Base-by-base conservation (phyloP, 1,284 basidiomycete genomes). In the Moesziomyces globuligerus region DNA sequence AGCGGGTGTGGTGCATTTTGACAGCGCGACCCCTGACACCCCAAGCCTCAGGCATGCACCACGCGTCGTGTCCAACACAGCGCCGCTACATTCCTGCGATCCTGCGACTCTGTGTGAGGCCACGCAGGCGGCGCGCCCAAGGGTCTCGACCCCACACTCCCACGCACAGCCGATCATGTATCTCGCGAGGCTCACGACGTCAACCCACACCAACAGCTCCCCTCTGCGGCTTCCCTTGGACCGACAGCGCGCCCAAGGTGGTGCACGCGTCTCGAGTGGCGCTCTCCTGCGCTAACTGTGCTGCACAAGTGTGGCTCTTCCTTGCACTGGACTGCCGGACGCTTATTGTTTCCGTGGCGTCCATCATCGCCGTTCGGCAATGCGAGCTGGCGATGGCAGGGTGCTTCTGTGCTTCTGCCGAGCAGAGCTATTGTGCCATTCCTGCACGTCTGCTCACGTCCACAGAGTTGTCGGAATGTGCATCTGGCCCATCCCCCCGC, bases 21-120 rank as follows among this genome's bases (percentile, higher is more conserved):
- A 37, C 41, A 37, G 40, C 41, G 49, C 41, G 26, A 37, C 47
- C 46, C 53, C 53, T 56, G 53, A 56, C 53, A 44, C 28, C 10
- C 7, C 49, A 44, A 11, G 28, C 13, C 5, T 45, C 24, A 24
- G 53, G 53, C 46, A 56, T 56, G 53, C 28, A 28, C 39, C 15
- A 38, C 41, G 53, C 53, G 53, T 48, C 47, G 40, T 41, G 40
- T 41, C 40, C 21, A 41, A 41, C n/a, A 21, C 8, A 17, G 40
- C 40, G 38, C 38, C 26, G 5, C 15, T 17, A 55, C 52, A 55
- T 55, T 55, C 52, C 52, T 45, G 26, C 52, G 39, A 43, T 42
- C 37, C 29, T 37, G 32, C 3, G 1, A 17, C 13, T 6, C 17
- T 17, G 15, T 13, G 15, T 13, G 5, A 17, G 15, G 11, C 2